These are phyloP conservation scores for Trifolium pratense DNA, from an alignment of 306 rosid species.

Conservation along the genomic window DNA sequence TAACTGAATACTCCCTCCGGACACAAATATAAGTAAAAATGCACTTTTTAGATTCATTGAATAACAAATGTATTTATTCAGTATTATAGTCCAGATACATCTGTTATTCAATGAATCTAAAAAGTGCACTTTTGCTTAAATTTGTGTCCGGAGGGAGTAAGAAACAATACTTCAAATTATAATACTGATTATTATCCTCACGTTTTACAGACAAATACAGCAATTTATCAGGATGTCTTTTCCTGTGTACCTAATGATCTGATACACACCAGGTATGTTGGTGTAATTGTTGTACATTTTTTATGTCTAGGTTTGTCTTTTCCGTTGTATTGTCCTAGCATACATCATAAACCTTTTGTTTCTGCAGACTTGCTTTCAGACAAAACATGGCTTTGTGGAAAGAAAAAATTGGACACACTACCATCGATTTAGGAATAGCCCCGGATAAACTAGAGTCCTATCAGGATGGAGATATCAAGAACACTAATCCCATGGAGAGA, in stretches of 20 bases:
- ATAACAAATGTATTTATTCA: too few relatives aligned
- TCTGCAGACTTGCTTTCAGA: slow-evolving; percentile 76
- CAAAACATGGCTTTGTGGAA: slow-evolving; percentile 70
- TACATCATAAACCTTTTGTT: slow-evolving; percentile 11
- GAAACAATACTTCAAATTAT: neutral
- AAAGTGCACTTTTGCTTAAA: too few relatives aligned
- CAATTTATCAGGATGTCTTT: slow-evolving; percentile 90
- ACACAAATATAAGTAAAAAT: too few relatives aligned
- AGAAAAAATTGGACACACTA: slow-evolving; percentile 78
- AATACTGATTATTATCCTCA: slow-evolving; percentile 36
- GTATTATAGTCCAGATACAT: too few relatives aligned
- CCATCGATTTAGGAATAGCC: slow-evolving; percentile 92
- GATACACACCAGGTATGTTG: slow-evolving; percentile 75
- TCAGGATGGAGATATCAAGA: slow-evolving; percentile 60
- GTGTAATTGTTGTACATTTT: slow-evolving; percentile 8
- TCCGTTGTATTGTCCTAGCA: slow-evolving; percentile 40
- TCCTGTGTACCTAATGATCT: slow-evolving; percentile 90
- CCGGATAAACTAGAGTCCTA: slow-evolving; percentile 64
- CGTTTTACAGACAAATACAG: slow-evolving; percentile 73
- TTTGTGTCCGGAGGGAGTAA: too few relatives aligned
- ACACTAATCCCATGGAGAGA: slow-evolving; percentile 69
- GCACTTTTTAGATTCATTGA: too few relatives aligned
- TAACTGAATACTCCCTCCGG: too few relatives aligned
- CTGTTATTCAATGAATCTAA: too few relatives aligned
- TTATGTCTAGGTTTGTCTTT: slow-evolving; percentile 9